Conservation (phyloP, 495 filamentous ascomycete genomes). For the Hypoxylon subgilvum region DNA sequence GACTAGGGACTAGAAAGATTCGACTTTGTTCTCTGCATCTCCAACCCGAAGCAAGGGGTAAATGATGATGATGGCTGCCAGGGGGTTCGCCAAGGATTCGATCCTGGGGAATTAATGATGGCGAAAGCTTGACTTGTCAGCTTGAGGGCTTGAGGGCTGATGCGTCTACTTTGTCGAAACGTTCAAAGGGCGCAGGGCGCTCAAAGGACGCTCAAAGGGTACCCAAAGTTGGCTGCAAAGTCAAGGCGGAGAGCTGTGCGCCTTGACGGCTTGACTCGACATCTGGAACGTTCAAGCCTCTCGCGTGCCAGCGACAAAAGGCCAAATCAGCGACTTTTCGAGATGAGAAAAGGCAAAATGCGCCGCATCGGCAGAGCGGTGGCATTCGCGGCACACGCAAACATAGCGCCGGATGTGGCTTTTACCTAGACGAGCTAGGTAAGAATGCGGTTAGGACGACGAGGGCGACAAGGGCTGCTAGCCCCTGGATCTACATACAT, state of each 20-base stretch:
- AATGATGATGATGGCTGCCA: background rate
- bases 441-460: conserved; percentile 11
- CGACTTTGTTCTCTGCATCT: too few relatives aligned
- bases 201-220: too few relatives aligned
- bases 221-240: too few relatives aligned
- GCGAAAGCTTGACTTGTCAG: conserved; percentile 29
- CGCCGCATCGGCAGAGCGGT: conserved; percentile 24
- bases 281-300: too few relatives aligned
- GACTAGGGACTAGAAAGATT: background rate
- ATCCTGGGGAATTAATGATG: background rate
- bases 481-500: conserved; percentile 22
- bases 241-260: too few relatives aligned
- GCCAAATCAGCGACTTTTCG: background rate
- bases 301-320: background rate
- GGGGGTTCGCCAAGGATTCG: conserved; percentile 19
- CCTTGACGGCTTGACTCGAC: background rate
- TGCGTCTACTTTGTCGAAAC: too few relatives aligned
- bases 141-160: too few relatives aligned
- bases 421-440: conserved; percentile 18
- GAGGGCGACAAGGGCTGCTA: conserved; percentile 5
- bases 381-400: conserved; percentile 7
- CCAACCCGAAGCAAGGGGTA: too few relatives aligned
- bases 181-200: too few relatives aligned
- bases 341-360: conserved; percentile 10
- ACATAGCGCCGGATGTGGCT: conserved; percentile 22